Base-by-base conservation (phyloP, 768 basidiomycete species). In the Chalciporus piperatus region DNA sequence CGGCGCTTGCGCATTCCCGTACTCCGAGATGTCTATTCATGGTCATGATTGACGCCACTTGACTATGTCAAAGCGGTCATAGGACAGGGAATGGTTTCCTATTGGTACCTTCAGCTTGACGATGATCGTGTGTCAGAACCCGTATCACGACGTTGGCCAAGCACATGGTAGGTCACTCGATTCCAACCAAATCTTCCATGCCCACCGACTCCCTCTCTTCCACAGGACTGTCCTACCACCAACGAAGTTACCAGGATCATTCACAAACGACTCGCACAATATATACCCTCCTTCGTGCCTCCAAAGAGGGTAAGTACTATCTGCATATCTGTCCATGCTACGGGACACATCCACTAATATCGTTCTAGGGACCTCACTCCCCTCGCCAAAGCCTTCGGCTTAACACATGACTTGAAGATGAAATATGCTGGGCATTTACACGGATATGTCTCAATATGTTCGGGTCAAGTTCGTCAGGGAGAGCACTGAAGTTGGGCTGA, bases 11-110 rank as follows among this genome's bases (percentile, higher is more conserved):
- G 16, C 42, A 28, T 9, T 30, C 6, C 44, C 38, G 6, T 58
- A 91, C 89, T 82, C 10, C 68, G 76, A 20, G 82, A 92, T 54
- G 80, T 92, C 3, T 92, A 92, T 66, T 82, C 86, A 1, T 93
- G 89, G 90, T 86, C 87, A 2, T 76, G 82, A 61, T 75, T 78
- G 45, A 83, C 87, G 1, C 83, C 87, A 2, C 71, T 92, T 3
- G 76, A 83, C 38, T 67, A 76, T 37, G 83, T 93, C 56, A 80
- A 83, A 64, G 83, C 88, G 5, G 81, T 93, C 28, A 74, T 93
- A 16, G 83, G 85, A 37, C 81, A 83, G 69, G 81, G 75, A n/a
- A 41, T 49, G 71, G 12, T 46, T 28, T 49, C 45, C 8, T n/a
- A n/a, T n/a, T n/a, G n/a, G n/a, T n/a, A n/a, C n/a, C n/a, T n/a